Base-by-base conservation (phyloP, 2,329 filamentous ascomycete genomes). In the Epichloe hybrida region DNA sequence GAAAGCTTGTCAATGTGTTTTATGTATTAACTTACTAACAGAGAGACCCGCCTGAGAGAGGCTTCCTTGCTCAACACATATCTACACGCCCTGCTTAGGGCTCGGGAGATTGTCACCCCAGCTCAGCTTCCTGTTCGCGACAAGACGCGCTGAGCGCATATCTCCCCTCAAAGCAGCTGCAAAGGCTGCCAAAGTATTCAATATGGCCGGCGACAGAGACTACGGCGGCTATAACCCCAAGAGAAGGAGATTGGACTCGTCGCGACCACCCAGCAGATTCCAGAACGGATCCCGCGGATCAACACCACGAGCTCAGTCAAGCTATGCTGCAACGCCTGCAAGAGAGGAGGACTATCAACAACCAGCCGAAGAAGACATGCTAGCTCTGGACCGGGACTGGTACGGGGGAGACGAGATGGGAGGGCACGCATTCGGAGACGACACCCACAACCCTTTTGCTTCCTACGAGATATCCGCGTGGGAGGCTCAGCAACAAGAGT, bases 401-500 rank as follows among this genome's bases (percentile, higher is more conserved):
- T 96, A 96, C 61, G 83, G 81, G 21, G 87, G 86, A 46, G 89
- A 94, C 61, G 89, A 95, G 64, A 81, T 84, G 52, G 86, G 84
- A 27, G 77, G 79, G 0, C 86, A 94, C 61, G 85, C 84, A 0
- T 87, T 95, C 60, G 90, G 89, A 56, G 90, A 95, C 62, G 90
- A 96, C 55, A 76, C 82, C n/a, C 89, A 95, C 66, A 94, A 95
- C 62, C 90, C 89, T 0, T 95, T 95, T 61, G 88, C 86, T 9
- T 81, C 81, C 1, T 84, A 84, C 53, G 86, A 83, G 48, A 84
- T 80, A 56, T 78, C 83, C 20, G 83, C 83, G 64, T 83, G 84
- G 67, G 88, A 89, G 55, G 75, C 74, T 39, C 82, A 87, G 63
- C 80, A 88, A 61, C 87, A 94, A 64, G 88, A 95, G 66, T 77